phyloP scores from a whole-genome alignment of 2,329 filamentous ascomycete genomes.

The Pseudocercospora cruenta region DNA sequence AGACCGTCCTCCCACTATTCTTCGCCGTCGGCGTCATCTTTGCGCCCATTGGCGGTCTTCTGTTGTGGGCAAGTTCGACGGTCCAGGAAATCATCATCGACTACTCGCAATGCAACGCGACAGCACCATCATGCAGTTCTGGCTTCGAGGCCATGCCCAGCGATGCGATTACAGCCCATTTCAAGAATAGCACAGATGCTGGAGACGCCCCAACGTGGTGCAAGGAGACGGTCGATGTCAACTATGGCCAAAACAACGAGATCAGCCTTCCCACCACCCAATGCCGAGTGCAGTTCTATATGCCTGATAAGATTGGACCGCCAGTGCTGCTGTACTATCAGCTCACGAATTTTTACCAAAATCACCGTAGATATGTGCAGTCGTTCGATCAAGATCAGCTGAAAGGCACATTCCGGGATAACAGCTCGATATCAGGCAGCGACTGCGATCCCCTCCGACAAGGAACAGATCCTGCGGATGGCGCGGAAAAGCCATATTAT shows the following conservation, averaged over 20 bases:
- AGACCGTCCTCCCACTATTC: conserved; percentile 89
- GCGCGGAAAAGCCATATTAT: conserved; percentile 71
- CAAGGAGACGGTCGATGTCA: conserved; percentile 23
- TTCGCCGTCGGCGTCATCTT: conserved; percentile 90
- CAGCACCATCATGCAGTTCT: conserved; percentile 51
- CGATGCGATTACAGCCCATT: conserved; percentile 66
- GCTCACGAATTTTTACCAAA: conserved; percentile 98
- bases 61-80: conserved; percentile 82
- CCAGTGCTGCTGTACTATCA: conserved; percentile 94
- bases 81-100: conserved; percentile 90
- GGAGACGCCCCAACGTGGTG: conserved; percentile 38
- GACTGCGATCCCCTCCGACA: conserved; percentile 72
- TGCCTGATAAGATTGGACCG: conserved; percentile 76
- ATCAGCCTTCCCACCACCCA: conserved; percentile 44
- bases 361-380: conserved; percentile 93
- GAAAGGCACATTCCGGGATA: conserved; percentile 68
- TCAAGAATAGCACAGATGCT: conserved; percentile 57
- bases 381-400: conserved; percentile 84
- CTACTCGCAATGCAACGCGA: conserved; percentile 75
- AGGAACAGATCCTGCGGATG: conserved; percentile 39
- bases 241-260: conserved; percentile 23
- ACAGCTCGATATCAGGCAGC: conserved; percentile 64
- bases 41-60: conserved; percentile 83
- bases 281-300: conserved; percentile 77
- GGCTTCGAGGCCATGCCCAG: conserved; percentile 57